Conservation (phyloP, 73 alveolate species). For the Stentor roeselii region DNA sequence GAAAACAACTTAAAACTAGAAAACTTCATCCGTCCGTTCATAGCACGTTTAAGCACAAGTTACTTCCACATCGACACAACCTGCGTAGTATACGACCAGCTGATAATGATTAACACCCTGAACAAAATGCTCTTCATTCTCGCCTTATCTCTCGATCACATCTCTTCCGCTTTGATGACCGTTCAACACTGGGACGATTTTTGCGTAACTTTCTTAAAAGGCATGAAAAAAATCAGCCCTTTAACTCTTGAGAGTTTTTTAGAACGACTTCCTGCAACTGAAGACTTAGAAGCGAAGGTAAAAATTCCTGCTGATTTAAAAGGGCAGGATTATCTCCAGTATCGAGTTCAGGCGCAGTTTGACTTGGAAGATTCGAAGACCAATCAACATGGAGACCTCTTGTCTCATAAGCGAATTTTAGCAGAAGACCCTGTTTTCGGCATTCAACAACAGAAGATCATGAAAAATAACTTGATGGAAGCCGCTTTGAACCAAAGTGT, state of each 20-base stretch:
- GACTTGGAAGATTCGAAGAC: not conserved
- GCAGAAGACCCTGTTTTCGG: conserved; percentile 21
- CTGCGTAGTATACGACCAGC: not conserved
- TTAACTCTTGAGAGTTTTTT: not conserved
- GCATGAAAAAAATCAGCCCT: not conserved
- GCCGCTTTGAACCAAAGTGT: not conserved
- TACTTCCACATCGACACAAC: conserved; percentile 10
- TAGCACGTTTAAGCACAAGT: not conserved
- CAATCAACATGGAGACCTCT: not conserved
- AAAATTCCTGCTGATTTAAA: not conserved
- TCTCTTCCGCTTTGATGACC: not conserved
- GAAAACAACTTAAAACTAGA: conserved; percentile 18
- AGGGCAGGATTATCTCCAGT: conserved; percentile 18
- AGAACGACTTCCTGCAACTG: not conserved
- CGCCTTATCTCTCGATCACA: not conserved
- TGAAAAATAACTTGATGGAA: not conserved
- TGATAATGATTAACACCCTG: conserved; percentile 2
- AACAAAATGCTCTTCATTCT: not conserved
- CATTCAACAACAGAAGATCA: not conserved
- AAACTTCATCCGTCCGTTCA: not conserved
- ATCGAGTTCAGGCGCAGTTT: not conserved
- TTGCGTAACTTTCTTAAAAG: not conserved
- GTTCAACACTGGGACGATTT: conserved; percentile 24
- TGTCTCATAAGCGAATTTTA: conserved; percentile 9
- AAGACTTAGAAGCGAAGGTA: not conserved